Percentiles rank a stretch among this genome's conserved stretches.
Evolutionary conservation across 1,139 yeast genomes (phyloP).

Genomic region (Diutina siamensis): DNA sequence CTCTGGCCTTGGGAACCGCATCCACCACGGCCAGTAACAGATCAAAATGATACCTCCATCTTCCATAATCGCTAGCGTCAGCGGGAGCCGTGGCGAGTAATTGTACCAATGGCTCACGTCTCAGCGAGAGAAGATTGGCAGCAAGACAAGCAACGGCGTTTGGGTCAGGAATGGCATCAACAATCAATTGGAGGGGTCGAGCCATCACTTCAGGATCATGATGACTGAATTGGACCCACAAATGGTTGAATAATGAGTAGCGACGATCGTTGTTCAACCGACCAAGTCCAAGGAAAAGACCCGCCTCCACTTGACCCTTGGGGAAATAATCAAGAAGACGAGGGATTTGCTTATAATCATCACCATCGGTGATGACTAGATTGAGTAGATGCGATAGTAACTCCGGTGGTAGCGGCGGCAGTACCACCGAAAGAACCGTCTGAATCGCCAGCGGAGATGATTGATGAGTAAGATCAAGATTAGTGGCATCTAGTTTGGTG

Average conservation of each 20-base stretch:
- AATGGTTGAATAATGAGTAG: not conserved
- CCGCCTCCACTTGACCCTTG: constrained; percentile 3
- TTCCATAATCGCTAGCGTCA: not conserved
- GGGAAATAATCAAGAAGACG: constrained; percentile 2
- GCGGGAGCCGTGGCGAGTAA: not conserved
- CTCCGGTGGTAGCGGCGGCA: not conserved
- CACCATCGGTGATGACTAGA: not conserved
- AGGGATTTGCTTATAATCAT: not conserved
- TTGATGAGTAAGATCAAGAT: not conserved
- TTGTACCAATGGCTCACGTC: not conserved
- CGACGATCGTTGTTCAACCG: not conserved
- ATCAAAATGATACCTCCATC: constrained; percentile 2
- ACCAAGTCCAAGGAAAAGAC: not conserved
- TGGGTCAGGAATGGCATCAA: constrained; percentile 2
- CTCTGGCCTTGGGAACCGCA: not conserved
- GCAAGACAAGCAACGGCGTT: not conserved
- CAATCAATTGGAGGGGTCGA: not conserved
- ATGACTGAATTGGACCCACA: not conserved
- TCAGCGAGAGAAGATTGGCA: not conserved
- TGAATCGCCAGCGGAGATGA: not conserved
- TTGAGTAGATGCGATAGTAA: not conserved
- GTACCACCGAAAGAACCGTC: not conserved
- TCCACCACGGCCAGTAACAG: constrained; percentile 3
- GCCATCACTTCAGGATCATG: constrained; percentile 1
- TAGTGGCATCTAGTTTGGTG: not conserved